Conservation (phyloP, 1,139 yeast genomes). For the Pichia sp. region DNA sequence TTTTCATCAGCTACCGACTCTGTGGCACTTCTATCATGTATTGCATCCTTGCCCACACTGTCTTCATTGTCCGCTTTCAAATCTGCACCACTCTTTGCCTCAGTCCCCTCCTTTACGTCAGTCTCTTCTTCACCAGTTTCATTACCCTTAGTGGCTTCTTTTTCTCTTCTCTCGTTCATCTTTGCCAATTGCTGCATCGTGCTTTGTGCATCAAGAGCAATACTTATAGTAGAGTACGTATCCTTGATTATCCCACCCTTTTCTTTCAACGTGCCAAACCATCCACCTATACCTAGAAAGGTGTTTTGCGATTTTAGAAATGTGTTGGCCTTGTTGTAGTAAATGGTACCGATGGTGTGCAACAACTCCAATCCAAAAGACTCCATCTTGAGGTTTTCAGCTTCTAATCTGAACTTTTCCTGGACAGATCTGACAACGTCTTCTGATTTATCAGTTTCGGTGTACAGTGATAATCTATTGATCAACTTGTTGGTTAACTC, state of each 20-base stretch:
- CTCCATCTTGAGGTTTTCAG: slow-evolving; percentile 75
- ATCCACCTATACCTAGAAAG: slow-evolving; percentile 80
- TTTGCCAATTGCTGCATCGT: slow-evolving; percentile 81
- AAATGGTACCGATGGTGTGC: slow-evolving; percentile 70
- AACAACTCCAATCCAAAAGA: slow-evolving; percentile 75
- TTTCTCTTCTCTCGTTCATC: slow-evolving; percentile 60
- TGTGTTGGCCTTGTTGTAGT: slow-evolving; percentile 56
- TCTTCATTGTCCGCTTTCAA: slow-evolving; percentile 37
- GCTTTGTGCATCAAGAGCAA: slow-evolving; percentile 87
- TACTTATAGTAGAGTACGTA: slow-evolving; percentile 78
- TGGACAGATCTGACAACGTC: slow-evolving; percentile 67
- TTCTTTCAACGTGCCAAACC: slow-evolving; percentile 80
- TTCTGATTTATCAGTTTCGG: slow-evolving; percentile 74
- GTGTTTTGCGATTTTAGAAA: slow-evolving; percentile 42
- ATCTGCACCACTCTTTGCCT: slow-evolving; percentile 25
- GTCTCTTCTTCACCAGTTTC: slow-evolving; percentile 2
- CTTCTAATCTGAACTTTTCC: slow-evolving; percentile 72
- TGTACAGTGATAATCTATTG: slow-evolving; percentile 66
- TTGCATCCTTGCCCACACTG: not conserved
- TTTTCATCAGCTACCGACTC: not conserved
- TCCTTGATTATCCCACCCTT: slow-evolving; percentile 88
- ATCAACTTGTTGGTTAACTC: slow-evolving; percentile 61
- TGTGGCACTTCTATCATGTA: not conserved
- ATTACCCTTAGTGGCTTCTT: slow-evolving; percentile 28
- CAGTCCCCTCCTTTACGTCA: slow-evolving; percentile 20